Base-by-base conservation (phyloP, 129 eudicot species). In the Apium graveolens region DNA sequence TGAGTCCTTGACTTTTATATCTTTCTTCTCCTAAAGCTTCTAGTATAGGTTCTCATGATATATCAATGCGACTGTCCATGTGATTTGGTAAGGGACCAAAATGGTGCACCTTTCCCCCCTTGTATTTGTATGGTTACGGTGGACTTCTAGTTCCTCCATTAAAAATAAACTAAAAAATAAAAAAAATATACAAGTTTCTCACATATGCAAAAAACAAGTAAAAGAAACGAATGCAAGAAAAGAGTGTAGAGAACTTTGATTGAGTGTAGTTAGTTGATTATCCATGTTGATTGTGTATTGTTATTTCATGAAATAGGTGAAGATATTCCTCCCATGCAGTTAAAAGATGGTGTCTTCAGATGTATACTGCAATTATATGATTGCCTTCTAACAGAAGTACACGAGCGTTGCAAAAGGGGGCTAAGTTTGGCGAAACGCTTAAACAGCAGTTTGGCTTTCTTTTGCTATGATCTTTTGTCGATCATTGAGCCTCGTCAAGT, bases 241-340 rank as follows among this genome's bases (percentile, higher is more conserved):
- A 5, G 8, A 66, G 14, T 27, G 31, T 1, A 48, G 45, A 76
- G 70, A 49, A 26, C 1, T 34, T 49, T 48, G 34, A 51, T 31
- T 73, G 20, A 39, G 26, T 66, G 21, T 45, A 49, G 48, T 68
- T 26, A 24, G 63, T 49, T 37, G 29, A 11, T 49, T 70, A 26
- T 60, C 42, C 21, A 41, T 18, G 66, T 27, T 57, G 32, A 70
- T 63, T 29, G 68, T 70, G 14, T 42, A 35, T 26, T 79, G 68
- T 80, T 34, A 44, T 81, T 81, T 85, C 74, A 42, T 79, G 75
- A 35, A 21, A 45, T 80, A 96, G 99, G 99, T 71, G 99, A 96
- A 82, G 99, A 96, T 84, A 86, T 96, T 74, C 99, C 97, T 45
- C 99, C 99, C 42, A 96, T 96, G 97, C 99, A 96, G 76, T 89